Evolutionary conservation across 164 flowering plant genomes (phyloP).

Genomic region (Malania oleifera): DNA sequence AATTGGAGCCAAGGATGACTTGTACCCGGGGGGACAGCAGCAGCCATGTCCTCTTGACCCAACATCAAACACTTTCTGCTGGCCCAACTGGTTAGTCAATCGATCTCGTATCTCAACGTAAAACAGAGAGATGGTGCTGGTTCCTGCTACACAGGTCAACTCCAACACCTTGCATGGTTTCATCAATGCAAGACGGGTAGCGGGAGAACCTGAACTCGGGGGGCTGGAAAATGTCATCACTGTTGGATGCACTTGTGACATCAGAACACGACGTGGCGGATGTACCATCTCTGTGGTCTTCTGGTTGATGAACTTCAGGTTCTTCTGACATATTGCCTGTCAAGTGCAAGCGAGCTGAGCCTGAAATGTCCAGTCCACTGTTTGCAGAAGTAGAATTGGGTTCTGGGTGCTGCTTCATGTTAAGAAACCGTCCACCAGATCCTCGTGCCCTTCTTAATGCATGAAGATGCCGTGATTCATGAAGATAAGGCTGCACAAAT

Average conservation of each 20-base stretch:
- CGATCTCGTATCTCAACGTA: slow-evolving; percentile 4
- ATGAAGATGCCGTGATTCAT: slow-evolving; percentile 52
- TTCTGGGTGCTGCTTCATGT: slow-evolving; percentile 29
- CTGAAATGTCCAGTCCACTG: slow-evolving; percentile 11
- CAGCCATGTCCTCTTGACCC: slow-evolving; percentile 1
- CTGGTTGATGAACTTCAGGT: slow-evolving; percentile 18
- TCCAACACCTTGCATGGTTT: slow-evolving; percentile 8
- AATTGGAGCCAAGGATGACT: slow-evolving; percentile 51
- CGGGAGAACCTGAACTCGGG: slow-evolving; percentile 28
- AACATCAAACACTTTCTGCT: background rate
- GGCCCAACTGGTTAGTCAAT: background rate
- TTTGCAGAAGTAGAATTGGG: slow-evolving; percentile 8
- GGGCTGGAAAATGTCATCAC: slow-evolving; percentile 21
- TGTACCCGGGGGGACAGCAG: slow-evolving; percentile 21
- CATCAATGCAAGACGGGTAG: slow-evolving; percentile 20
- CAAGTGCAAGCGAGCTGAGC: slow-evolving; percentile 9
- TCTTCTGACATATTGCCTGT: slow-evolving; percentile 9
- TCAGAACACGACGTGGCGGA: slow-evolving; percentile 32
- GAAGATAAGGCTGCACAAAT: slow-evolving; percentile 44
- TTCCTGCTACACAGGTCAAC: background rate
- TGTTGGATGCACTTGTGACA: slow-evolving; percentile 26
- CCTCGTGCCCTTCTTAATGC: slow-evolving; percentile 47
- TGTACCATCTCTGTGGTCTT: slow-evolving; percentile 14
- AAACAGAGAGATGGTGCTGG: slow-evolving; percentile 11
- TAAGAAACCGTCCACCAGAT: slow-evolving; percentile 50